phyloP scores from a whole-genome alignment of 108 stramenopile species.

The Pelagomonas calceolata region DNA sequence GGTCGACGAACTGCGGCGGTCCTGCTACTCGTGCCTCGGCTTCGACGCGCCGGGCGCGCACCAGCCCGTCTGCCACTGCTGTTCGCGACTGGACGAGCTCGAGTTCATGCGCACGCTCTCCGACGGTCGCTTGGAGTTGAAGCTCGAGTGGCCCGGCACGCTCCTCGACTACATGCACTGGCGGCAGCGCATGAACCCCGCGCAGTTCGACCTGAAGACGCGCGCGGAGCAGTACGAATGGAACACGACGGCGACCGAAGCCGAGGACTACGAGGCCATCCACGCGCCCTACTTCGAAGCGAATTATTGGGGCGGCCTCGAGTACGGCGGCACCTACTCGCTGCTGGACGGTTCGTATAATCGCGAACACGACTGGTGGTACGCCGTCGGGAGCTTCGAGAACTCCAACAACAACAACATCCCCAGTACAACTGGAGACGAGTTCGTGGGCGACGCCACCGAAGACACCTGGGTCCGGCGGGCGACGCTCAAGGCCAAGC shows the following conservation, averaged over 20 bases:
- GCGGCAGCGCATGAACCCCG: background rate
- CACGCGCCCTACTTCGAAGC: background rate
- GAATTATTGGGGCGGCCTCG: background rate
- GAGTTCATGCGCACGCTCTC: background rate
- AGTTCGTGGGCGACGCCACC: no score
- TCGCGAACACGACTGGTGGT: background rate
- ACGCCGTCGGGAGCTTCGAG: background rate
- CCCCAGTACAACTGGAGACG: no score
- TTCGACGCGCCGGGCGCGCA: no score
- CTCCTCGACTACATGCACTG: background rate
- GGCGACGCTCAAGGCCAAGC: background rate
- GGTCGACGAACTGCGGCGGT: background rate
- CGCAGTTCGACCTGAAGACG: background rate
- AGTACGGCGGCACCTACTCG: background rate
- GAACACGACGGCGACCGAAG: no score
- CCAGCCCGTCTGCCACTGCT: background rate
- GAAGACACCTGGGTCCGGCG: background rate
- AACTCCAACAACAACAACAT: no score
- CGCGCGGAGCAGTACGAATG: background rate
- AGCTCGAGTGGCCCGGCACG: background rate
- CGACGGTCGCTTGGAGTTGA: background rate
- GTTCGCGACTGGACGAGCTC: slow-evolving; percentile 8
- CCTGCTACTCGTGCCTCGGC: no score
- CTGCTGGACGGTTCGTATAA: background rate
- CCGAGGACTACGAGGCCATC: background rate